Conservation (phyloP, 2,329 filamentous ascomycete genomes). For the Alternaria dauci region DNA sequence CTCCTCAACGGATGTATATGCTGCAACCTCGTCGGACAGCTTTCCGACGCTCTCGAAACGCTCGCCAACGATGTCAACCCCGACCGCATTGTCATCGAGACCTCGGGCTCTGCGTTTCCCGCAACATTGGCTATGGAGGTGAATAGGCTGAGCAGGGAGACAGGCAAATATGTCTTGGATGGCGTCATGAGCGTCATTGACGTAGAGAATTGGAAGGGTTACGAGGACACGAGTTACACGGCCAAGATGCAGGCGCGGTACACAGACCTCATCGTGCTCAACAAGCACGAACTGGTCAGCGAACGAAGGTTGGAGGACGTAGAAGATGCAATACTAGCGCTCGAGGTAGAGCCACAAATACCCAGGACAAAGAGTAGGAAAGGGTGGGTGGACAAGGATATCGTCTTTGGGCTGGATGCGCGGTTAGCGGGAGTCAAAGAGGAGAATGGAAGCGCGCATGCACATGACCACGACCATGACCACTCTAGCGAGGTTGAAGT, state of each 20-base stretch:
- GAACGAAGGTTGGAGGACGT: slow-evolving; percentile 80
- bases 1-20: slow-evolving; percentile 98
- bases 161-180: slow-evolving; percentile 76
- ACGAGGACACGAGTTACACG: slow-evolving; percentile 89
- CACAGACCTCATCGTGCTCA: slow-evolving; percentile 89
- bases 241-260: slow-evolving; percentile 87
- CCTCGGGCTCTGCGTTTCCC: slow-evolving; percentile 81
- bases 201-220: slow-evolving; percentile 93
- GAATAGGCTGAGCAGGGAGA: slow-evolving; percentile 77
- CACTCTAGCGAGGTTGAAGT: slow-evolving; percentile 92
- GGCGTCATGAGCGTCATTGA: slow-evolving; percentile 91
- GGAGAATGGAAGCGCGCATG: slow-evolving; percentile 53
- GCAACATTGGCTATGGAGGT: slow-evolving; percentile 91
- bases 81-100: slow-evolving; percentile 93
- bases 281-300: slow-evolving; percentile 84
- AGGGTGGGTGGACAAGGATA: slow-evolving; percentile 78
- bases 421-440: slow-evolving; percentile 68
- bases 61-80: slow-evolving; percentile 70
- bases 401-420: slow-evolving; percentile 88
- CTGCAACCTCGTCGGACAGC: slow-evolving; percentile 95
- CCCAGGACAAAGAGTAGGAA: slow-evolving; percentile 86
- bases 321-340: slow-evolving; percentile 78
- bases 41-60: slow-evolving; percentile 79
- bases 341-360: slow-evolving; percentile 76
- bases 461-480: slow-evolving; percentile 58